Base-by-base conservation (phyloP, 805 yeast species). In the Kurtzmaniella cleridarum region DNA sequence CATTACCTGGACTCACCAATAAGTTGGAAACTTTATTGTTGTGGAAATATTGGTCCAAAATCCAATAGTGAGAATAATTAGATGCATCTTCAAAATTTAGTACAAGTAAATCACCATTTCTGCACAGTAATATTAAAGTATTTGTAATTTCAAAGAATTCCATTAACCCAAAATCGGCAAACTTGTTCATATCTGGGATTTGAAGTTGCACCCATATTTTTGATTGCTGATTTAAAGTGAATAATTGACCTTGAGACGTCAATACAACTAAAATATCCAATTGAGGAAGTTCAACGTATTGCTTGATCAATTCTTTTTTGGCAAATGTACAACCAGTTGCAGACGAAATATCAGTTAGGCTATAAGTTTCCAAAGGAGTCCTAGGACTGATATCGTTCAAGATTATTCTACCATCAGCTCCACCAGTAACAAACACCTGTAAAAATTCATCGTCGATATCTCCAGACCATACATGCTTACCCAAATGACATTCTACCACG, bases 341-440 rank as follows among this genome's bases (percentile, higher is more conserved):
- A 0, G 35, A 32, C 1, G 58, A 41, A 5, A 80, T 70, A 3
- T 62, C 59, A 2, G 53, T 44, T 4, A 74, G 38, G 4, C 59
- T 41, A 55, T 59, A 66, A 11, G 15, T 14, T 16, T 6, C 16
- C 15, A n/a, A 10, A 10, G 17, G 12, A 23, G 39, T n/a, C 28
- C n/a, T 9, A n/a, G 36, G 14, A 16, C 29, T 13, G 11, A 83
- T 55, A 48, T 83, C 84, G 52, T 81, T 78, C 4, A 84, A 47
- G 45, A 84, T 72, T 2, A 90, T 60, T 48, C 84, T 76, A 0
- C 97, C 97, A 61, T 93, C 98, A 30, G 95, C 95, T 28, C 98
- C 98, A 31, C 96, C 93, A 10, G 96, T 85, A 2, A 79, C 89
- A 6, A 83, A 79, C 2, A 81, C 48, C 36, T 66, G 55, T 15